Evolutionary conservation across 495 filamentous ascomycete species (phyloP).

Genomic region (Trichoderma gamsii): DNA sequence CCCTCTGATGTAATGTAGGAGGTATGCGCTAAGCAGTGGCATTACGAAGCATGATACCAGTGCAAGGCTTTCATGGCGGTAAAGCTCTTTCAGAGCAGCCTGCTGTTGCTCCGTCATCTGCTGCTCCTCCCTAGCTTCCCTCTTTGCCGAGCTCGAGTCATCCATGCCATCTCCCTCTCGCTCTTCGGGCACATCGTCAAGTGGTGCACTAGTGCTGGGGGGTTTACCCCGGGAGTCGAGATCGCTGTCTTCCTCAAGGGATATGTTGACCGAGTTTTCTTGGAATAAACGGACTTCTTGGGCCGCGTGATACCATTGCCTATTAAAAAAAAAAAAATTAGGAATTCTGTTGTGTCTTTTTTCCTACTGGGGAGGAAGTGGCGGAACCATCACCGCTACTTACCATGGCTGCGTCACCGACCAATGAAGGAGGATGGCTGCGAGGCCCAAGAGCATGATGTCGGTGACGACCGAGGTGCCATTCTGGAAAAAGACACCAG

Average conservation of each 20-base stretch:
- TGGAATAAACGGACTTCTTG: slow-evolving; percentile 53
- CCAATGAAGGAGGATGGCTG: slow-evolving; percentile 88
- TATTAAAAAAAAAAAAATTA: too few species aligned
- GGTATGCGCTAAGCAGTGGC: slow-evolving; percentile 68
- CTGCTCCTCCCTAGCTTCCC: not conserved
- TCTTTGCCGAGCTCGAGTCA: not conserved
- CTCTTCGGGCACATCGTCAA: slow-evolving; percentile 40
- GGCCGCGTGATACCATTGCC: slow-evolving; percentile 86
- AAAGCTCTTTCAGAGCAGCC: slow-evolving; percentile 58
- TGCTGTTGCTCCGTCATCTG: slow-evolving; percentile 21
- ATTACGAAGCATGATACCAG: slow-evolving; percentile 72
- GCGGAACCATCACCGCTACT: slow-evolving; percentile 17
- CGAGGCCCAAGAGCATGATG: slow-evolving; percentile 68
- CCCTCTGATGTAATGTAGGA: slow-evolving; percentile 67
- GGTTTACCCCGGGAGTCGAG: slow-evolving; percentile 30
- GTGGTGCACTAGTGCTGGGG: slow-evolving; percentile 15
- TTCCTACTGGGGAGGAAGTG: not conserved
- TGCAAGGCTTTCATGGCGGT: slow-evolving; percentile 65
- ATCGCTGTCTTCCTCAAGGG: slow-evolving; percentile 45
- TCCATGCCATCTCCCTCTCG: slow-evolving; percentile 18
- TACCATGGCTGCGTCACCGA: slow-evolving; percentile 86
- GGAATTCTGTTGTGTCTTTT: not conserved
- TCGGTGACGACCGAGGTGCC: slow-evolving; percentile 80
- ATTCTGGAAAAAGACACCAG: slow-evolving; percentile 77
- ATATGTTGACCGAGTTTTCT: slow-evolving; percentile 38